A percentile compares a stretch with the other conserved stretches of the same genome.
These are phyloP conservation scores for Coemansia sp. DNA, from an alignment of 192 early-diverging fungal genomes.

Conservation along the genomic window DNA sequence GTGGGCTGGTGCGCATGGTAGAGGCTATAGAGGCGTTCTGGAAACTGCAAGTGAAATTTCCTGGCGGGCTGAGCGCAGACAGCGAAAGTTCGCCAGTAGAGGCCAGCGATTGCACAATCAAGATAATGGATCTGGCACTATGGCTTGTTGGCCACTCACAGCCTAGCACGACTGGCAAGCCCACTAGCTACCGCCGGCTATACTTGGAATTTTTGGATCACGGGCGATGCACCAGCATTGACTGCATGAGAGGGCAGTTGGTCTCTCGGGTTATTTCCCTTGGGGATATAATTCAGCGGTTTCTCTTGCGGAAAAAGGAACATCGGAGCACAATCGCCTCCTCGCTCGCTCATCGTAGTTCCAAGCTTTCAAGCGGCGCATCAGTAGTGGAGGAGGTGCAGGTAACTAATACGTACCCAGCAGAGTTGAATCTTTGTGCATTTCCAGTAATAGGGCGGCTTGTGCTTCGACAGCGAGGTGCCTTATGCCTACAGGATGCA, in stretches of 20 bases:
- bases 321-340: not conserved
- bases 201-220: conserved; percentile 20
- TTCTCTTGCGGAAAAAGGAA: conserved; percentile 12
- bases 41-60: conserved; percentile 32
- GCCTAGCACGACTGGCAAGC: not conserved
- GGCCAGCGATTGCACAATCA: not conserved
- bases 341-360: not conserved
- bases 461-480: conserved; percentile 22
- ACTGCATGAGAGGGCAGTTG: not conserved
- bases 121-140: conserved; percentile 20
- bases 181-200: not conserved
- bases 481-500: conserved; percentile 32
- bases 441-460: conserved; percentile 32
- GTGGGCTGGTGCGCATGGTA: conserved; percentile 34
- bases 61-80: not conserved
- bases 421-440: conserved; percentile 18
- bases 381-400: not conserved
- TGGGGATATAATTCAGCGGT: conserved; percentile 15
- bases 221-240: conserved; percentile 5
- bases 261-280: conserved; percentile 20
- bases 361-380: not conserved
- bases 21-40: conserved; percentile 36
- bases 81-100: not conserved
- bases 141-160: not conserved
- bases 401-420: conserved; percentile 8